Percentiles rank a stretch among this genome's conserved stretches.
phyloP scores from a whole-genome alignment of 208 protist species.

The Crithidia sp. region DNA sequence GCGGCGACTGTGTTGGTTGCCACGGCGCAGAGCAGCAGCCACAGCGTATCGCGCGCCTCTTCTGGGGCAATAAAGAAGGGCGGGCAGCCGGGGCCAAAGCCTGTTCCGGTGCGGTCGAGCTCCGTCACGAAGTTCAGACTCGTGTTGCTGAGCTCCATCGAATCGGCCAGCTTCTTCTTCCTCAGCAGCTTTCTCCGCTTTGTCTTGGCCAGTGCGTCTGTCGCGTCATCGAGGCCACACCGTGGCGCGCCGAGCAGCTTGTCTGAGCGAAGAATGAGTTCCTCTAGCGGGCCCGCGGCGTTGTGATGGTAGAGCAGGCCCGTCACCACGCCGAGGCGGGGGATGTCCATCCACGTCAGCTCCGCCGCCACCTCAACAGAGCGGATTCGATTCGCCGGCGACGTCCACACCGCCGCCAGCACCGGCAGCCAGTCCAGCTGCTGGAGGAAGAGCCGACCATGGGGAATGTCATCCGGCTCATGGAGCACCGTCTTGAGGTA shows the following conservation, averaged over 20 bases:
- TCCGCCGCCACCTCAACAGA: constrained; percentile 43
- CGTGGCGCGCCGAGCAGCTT: constrained; percentile 42
- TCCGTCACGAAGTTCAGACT: constrained; percentile 42
- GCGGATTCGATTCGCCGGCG: constrained; percentile 47
- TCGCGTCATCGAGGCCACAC: background rate
- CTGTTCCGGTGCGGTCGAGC: constrained; percentile 29
- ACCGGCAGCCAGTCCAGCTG: constrained; percentile 70
- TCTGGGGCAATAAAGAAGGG: constrained; percentile 55
- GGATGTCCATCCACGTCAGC: constrained; percentile 57
- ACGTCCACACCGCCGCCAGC: constrained; percentile 59
- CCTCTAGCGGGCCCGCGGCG: constrained; percentile 40
- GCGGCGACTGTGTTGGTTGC: constrained; percentile 32
- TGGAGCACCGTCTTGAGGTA: constrained; percentile 66
- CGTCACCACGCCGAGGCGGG: constrained; percentile 62
- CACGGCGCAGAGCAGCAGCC: constrained; percentile 59
- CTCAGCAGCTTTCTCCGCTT: constrained; percentile 11
- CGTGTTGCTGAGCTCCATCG: constrained; percentile 10
- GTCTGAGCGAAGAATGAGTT: constrained; percentile 44
- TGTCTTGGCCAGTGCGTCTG: constrained; percentile 1
- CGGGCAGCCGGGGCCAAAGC: constrained; percentile 40
- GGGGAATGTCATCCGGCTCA: constrained; percentile 59
- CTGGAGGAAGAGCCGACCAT: constrained; percentile 49
- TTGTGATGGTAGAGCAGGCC: constrained; percentile 59
- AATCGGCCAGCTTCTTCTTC: background rate
- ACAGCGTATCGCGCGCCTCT: constrained; percentile 67